Evolutionary conservation across 805 yeast genomes (phyloP), one percentile per base, ranked within the genome.

Genomic region (Lipomyces yamadae): DNA sequence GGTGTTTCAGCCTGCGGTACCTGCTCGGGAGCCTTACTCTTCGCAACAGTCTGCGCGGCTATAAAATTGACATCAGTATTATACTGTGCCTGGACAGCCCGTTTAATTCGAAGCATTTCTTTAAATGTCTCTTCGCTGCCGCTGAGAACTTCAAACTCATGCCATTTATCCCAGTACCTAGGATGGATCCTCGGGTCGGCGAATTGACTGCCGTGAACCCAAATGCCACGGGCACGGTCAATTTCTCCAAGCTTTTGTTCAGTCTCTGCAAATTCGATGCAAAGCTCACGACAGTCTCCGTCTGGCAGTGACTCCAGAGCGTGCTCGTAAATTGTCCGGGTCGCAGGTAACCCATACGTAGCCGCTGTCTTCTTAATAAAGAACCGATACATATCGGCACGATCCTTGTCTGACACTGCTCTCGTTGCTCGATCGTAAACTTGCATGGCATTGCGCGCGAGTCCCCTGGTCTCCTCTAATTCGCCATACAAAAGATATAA

Each of bases 51-150:
- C 62, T 68, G 71, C 8, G 73, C 65, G 7, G 75, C 75, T 61
- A 73, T 70, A 35, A 64, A 72, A 39, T 73, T 68, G 50, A 73
- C 60, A 50, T 73, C 76, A 8, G 73, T 69, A 45, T 72, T 72
- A 63, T 67, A 73, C 64, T 74, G 74, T 29, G 73, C 76, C 56
- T 68, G 70, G n/a, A 81, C 76, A 15, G 78, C 74, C 69, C 91
- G 81, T 74, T 87, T 89, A 68, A 80, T 79, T 57, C 88, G 78
- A 32, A 91, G 75, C 93, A 92, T 88, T 29, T 87, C 88, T 72
- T 89, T 91, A 76, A 84, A 92, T 0, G 89, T 84, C 2, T 81
- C 82, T 73, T 90, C 95, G 66, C 83, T 79, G 3, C 98, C 98
- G 75, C 85, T 71, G 13, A 83, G 81, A 42, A 90, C 75, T 74